Conservation (phyloP, 2,329 filamentous ascomycete species). For the Colletotrichum musae region DNA sequence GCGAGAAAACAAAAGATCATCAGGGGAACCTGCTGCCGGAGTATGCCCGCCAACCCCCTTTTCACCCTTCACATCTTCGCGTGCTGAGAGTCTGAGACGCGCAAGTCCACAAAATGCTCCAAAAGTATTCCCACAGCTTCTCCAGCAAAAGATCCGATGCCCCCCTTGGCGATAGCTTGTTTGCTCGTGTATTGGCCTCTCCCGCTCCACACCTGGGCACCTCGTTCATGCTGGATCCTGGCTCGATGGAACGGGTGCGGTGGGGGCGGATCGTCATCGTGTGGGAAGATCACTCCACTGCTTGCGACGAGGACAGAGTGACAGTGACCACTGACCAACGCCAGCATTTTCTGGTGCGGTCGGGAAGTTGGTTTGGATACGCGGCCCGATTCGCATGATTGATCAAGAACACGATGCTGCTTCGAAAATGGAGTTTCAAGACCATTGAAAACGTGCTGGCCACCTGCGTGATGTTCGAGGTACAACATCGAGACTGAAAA, state of each 20-base stretch:
- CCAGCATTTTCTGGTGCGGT: background rate
- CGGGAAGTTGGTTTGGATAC: background rate
- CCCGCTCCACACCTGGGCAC: background rate
- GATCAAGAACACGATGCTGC: too few species aligned
- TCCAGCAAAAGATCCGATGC: background rate
- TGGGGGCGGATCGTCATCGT: constrained; percentile 34
- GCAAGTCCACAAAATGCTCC: constrained; percentile 18
- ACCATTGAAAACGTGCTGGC: too few species aligned
- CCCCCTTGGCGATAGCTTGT: background rate
- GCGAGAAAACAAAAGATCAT: too few species aligned
- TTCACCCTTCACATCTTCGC: constrained; percentile 5
- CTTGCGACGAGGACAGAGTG: constrained; percentile 2
- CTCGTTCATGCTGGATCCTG: background rate
- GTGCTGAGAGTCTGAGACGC: constrained; percentile 18
- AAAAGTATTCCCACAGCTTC: constrained; percentile 21
- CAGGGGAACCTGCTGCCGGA: constrained; percentile 4
- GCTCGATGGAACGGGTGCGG: background rate
- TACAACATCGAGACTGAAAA: too few species aligned
- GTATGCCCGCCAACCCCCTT: background rate
- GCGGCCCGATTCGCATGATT: too few species aligned
- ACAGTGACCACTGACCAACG: background rate
- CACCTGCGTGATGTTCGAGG: too few species aligned
- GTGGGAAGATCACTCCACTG: constrained; percentile 31
- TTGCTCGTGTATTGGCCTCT: constrained; percentile 5
- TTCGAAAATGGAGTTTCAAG: too few species aligned